Conservation (phyloP, 2,329 filamentous ascomycete genomes). For the Septoria linicola region DNA sequence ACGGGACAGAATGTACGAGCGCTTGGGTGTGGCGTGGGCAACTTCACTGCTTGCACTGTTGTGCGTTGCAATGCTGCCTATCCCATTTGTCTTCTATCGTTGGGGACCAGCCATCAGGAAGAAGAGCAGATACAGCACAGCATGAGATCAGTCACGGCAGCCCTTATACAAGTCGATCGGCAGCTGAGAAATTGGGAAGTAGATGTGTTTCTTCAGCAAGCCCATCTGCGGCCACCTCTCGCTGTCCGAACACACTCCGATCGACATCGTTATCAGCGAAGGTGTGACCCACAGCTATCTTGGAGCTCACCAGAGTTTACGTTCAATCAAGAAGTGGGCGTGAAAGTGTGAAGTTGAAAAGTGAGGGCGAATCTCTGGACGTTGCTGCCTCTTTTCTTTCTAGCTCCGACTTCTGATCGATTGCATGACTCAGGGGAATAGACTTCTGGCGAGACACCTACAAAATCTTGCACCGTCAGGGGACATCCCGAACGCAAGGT, state of each 20-base stretch:
- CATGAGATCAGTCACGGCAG: background rate
- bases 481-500: background rate
- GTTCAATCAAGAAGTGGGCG: too few relatives aligned
- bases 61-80: constrained; percentile 39
- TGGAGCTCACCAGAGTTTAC: too few relatives aligned
- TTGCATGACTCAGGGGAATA: background rate
- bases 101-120: constrained; percentile 33
- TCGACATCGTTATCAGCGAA: too few relatives aligned
- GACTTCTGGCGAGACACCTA: background rate
- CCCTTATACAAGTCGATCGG: too few relatives aligned
- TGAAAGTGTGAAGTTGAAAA: too few relatives aligned
- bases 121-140: constrained; percentile 15
- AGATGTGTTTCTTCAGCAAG: too few relatives aligned
- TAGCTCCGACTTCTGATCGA: background rate
- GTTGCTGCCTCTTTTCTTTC: too few relatives aligned
- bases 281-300: too few relatives aligned
- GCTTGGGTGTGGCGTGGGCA: constrained; percentile 46
- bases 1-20: constrained; percentile 37
- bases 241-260: too few relatives aligned
- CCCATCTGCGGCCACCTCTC: too few relatives aligned
- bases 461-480: background rate
- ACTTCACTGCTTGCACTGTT: constrained; percentile 46
- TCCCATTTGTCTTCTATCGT: constrained; percentile 41
- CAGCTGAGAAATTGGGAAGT: too few relatives aligned
- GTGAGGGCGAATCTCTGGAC: too few relatives aligned